Percentiles rank a stretch among this genome's conserved stretches.
Evolutionary conservation across 176 grass and related monocot species (phyloP).

Genomic region (Lolium rigidum): DNA sequence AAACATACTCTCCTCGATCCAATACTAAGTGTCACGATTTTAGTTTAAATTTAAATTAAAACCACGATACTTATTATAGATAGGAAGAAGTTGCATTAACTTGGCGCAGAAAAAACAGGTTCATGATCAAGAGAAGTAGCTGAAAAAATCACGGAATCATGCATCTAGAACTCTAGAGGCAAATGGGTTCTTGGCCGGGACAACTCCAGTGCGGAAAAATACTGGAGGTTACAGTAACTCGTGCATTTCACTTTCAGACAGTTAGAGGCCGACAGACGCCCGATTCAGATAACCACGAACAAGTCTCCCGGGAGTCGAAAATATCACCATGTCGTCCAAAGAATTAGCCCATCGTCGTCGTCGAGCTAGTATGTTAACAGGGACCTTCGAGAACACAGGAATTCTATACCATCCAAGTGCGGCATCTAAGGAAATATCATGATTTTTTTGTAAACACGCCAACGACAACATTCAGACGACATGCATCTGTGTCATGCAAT

Average conservation of each 20-base stretch:
- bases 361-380: too few species aligned
- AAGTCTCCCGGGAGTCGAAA: neutral
- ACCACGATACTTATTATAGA: too few species aligned
- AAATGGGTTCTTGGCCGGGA: neutral
- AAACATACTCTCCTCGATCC: too few species aligned
- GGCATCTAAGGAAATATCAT: too few species aligned
- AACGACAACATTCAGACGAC: too few species aligned
- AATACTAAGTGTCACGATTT: too few species aligned
- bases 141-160: neutral
- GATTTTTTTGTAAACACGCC: too few species aligned
- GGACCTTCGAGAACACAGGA: too few species aligned
- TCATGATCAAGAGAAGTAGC: neutral
- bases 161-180: neutral
- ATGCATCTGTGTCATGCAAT: too few species aligned
- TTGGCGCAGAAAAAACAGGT: neutral
- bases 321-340: neutral
- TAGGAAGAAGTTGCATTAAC: too few species aligned
- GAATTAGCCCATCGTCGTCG: neutral
- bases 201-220: neutral
- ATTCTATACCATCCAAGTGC: too few species aligned
- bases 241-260: neutral
- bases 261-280: neutral
- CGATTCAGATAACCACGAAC: constrained; percentile 4
- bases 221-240: neutral
- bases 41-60: too few species aligned